A percentile compares a stretch with the other conserved stretches of the same genome.
Conservation (phyloP, 208 protist species). For the Crithidia thermophila region DNA sequence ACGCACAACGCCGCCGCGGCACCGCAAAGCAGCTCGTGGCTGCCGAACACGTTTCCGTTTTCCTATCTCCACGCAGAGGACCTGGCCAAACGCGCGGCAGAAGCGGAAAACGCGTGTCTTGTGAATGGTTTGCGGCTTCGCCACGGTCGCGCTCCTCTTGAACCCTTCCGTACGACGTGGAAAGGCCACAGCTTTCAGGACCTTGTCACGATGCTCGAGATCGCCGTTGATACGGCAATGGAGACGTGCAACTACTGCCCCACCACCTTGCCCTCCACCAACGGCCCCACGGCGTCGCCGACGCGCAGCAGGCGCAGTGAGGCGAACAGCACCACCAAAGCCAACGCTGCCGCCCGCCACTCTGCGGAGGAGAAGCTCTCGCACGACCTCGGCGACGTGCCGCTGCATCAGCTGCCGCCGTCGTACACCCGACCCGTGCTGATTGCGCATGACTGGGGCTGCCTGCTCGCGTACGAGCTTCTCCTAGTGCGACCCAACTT, state of each 20-base stretch:
- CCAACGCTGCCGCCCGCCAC: too few species aligned
- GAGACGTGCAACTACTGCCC: constrained; percentile 64
- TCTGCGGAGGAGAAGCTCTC: not conserved
- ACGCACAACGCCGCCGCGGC: not conserved
- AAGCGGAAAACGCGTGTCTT: not conserved
- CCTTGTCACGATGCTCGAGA: constrained; percentile 68
- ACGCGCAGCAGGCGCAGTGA: not conserved
- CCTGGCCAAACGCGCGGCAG: not conserved
- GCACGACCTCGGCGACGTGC: constrained; percentile 15
- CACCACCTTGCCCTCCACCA: constrained; percentile 18
- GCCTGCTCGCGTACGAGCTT: constrained; percentile 64
- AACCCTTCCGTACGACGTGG: constrained; percentile 30
- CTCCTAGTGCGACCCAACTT: constrained; percentile 50
- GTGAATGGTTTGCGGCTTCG: constrained; percentile 3
- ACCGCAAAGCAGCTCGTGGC: not conserved
- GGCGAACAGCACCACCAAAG: not conserved
- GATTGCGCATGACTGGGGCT: constrained; percentile 71
- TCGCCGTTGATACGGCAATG: constrained; percentile 76
- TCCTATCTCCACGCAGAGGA: not conserved
- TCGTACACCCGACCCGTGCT: constrained; percentile 50
- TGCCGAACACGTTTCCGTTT: not conserved
- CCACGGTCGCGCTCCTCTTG: not conserved
- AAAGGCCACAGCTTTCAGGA: constrained; percentile 66
- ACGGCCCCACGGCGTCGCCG: not conserved
- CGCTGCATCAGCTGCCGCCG: constrained; percentile 43